Evolutionary conservation across 192 early-diverging fungal species (phyloP).

Genomic region (Funneliformis mosseae): DNA sequence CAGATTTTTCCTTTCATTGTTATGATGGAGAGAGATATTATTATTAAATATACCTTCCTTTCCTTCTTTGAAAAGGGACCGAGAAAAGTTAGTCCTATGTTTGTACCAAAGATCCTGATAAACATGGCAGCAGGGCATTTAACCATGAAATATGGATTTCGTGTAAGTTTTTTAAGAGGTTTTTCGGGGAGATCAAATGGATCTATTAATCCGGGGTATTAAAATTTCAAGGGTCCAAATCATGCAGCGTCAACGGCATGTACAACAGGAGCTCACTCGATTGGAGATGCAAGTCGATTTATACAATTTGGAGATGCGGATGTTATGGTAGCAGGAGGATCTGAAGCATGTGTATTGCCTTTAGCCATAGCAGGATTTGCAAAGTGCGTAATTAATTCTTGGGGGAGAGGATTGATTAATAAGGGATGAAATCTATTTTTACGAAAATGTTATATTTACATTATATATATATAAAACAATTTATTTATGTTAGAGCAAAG

Average conservation of each 20-base stretch:
- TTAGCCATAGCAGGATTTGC: slow-evolving; percentile 89
- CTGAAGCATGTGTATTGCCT: slow-evolving; percentile 84
- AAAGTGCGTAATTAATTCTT: slow-evolving; percentile 48
- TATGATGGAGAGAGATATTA: neutral
- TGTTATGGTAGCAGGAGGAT: slow-evolving; percentile 93
- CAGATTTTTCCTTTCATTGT: neutral
- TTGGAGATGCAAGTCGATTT: slow-evolving; percentile 93
- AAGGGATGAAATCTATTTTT: no score
- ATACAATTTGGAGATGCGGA: slow-evolving; percentile 92
- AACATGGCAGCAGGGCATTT: slow-evolving; percentile 97
- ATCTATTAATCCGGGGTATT: neutral
- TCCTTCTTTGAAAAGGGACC: slow-evolving; percentile 53
- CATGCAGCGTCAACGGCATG: slow-evolving; percentile 93
- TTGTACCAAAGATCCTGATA: slow-evolving; percentile 86
- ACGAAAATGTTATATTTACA: neutral
- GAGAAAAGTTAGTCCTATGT: slow-evolving; percentile 84
- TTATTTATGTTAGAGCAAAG: slow-evolving; percentile 53
- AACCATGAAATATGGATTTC: slow-evolving; percentile 83
- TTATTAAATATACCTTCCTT: no score
- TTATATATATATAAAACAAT: neutral
- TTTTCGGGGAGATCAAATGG: neutral
- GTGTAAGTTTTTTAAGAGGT: slow-evolving; percentile 40
- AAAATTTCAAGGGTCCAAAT: slow-evolving; percentile 76
- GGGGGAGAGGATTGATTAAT: neutral
- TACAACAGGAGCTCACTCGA: slow-evolving; percentile 92